phyloP scores from a whole-genome alignment of 805 yeast genomes.

The Kluyveromyces lactis region DNA sequence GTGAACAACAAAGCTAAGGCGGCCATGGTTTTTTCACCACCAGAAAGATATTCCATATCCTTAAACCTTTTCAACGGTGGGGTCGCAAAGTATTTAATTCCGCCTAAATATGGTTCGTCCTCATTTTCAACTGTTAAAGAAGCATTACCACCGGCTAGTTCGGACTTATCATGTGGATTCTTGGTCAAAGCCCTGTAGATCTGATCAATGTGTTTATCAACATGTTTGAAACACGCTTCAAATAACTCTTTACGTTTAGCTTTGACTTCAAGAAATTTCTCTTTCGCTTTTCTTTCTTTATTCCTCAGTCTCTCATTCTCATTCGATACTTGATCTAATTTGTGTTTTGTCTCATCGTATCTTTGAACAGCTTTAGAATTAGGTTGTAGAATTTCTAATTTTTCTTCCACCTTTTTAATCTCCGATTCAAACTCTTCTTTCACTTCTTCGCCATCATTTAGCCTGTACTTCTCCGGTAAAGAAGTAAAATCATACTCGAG shows the following conservation, averaged over 20 bases:
- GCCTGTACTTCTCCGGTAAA: conserved; percentile 37
- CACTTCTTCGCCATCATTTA: conserved; percentile 24
- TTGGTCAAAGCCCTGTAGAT: conserved; percentile 83
- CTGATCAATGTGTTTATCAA: conserved; percentile 60
- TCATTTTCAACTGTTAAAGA: conserved; percentile 78
- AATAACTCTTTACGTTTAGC: conserved; percentile 53
- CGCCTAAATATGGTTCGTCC: conserved; percentile 80
- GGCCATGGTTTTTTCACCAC: conserved; percentile 96
- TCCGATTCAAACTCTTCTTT: conserved; percentile 31
- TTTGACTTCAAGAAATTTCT: conserved; percentile 52
- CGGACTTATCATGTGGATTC: conserved; percentile 39
- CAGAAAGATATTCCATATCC: conserved; percentile 87
- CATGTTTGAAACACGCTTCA: conserved; percentile 67
- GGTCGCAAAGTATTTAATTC: conserved; percentile 86
- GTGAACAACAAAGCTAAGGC: conserved; percentile 90
- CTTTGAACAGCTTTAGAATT: conserved; percentile 75
- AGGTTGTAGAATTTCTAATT: conserved; percentile 48
- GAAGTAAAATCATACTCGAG: conserved; percentile 49
- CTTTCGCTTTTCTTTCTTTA: conserved; percentile 45
- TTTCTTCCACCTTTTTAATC: conserved; percentile 31
- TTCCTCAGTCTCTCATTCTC: conserved; percentile 58
- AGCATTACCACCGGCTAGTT: conserved; percentile 91
- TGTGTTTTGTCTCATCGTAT: conserved; percentile 55
- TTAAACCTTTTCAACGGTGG: conserved; percentile 92
- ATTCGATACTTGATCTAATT: conserved; percentile 50